These are phyloP conservation scores for Trapa bicornis DNA, from an alignment of 345 rosid genomes.

Conservation along the genomic window DNA sequence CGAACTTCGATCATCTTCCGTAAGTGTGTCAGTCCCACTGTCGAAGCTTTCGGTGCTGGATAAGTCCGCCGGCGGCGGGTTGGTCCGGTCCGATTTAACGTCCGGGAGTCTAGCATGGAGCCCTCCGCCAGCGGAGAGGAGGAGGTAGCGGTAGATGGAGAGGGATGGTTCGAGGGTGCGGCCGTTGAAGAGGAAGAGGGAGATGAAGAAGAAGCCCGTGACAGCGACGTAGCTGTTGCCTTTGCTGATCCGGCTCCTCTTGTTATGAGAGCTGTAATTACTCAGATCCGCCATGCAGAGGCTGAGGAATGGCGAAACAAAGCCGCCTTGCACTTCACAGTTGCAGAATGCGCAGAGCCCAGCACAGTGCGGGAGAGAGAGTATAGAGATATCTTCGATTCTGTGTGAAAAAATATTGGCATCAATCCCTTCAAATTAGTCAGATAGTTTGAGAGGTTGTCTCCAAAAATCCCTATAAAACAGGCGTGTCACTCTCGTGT, in stretches of 20 bases:
- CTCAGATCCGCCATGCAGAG: slow-evolving; percentile 31
- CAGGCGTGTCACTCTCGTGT: too few relatives aligned
- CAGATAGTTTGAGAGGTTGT: too few relatives aligned
- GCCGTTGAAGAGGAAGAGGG: slow-evolving; percentile 37
- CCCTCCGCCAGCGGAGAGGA: slow-evolving; percentile 3
- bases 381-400: too few relatives aligned
- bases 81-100: background rate
- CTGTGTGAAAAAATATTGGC: too few relatives aligned
- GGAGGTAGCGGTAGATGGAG: slow-evolving; percentile 14
- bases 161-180: slow-evolving; percentile 25
- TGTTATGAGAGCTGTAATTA: slow-evolving; percentile 9
- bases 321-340: background rate
- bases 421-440: too few relatives aligned
- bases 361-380: too few relatives aligned
- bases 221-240: slow-evolving; percentile 18
- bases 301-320: background rate
- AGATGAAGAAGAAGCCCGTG: slow-evolving; percentile 22
- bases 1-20: background rate
- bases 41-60: background rate
- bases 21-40: background rate
- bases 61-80: background rate
- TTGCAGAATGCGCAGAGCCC: too few relatives aligned
- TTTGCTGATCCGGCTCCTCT: background rate
- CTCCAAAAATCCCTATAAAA: too few relatives aligned
- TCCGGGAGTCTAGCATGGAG: slow-evolving; percentile 8